phyloP scores from a whole-genome alignment of 352 stramenopile species.

The Pythium graminicola region DNA sequence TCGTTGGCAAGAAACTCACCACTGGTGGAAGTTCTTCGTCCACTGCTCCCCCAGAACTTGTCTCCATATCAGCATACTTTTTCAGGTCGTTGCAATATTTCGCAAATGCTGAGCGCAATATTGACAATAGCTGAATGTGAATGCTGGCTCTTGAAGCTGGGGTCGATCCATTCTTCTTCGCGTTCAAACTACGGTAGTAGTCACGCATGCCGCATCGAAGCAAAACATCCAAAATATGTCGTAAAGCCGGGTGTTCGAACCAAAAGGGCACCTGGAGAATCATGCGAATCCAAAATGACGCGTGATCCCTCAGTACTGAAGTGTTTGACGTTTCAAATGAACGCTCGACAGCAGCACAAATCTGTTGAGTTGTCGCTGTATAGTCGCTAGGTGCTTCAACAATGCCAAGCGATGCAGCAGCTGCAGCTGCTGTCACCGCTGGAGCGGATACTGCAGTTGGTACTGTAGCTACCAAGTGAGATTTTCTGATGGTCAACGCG shows the following conservation, averaged over 20 bases:
- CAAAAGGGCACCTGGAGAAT: slow-evolving; percentile 70
- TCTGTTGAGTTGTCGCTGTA: slow-evolving; percentile 39
- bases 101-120: slow-evolving; percentile 13
- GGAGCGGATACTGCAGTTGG: slow-evolving; percentile 18
- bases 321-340: slow-evolving; percentile 57
- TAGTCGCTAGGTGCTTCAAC: slow-evolving; percentile 41
- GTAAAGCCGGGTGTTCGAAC: slow-evolving; percentile 67
- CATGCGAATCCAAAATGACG: slow-evolving; percentile 55
- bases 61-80: slow-evolving; percentile 2
- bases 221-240: slow-evolving; percentile 61
- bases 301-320: slow-evolving; percentile 28
- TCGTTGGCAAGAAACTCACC: slow-evolving; percentile 61
- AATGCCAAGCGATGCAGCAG: slow-evolving; percentile 40
- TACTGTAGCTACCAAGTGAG: slow-evolving; percentile 22
- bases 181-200: slow-evolving; percentile 14
- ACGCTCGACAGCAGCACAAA: slow-evolving; percentile 49
- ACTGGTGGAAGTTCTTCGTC: slow-evolving; percentile 27
- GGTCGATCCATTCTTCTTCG: slow-evolving; percentile 9
- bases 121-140: slow-evolving; percentile 16
- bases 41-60: slow-evolving; percentile 23
- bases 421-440: slow-evolving; percentile 26
- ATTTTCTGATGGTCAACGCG: slow-evolving; percentile 26
- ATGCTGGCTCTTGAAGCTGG: slow-evolving; percentile 5
- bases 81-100: slow-evolving; percentile 19
- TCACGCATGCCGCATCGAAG: slow-evolving; percentile 56